Percentiles rank a stretch among this genome's conserved stretches.
Evolutionary conservation across 2,329 filamentous ascomycete species (phyloP).

Genomic region (Ophiobolus disseminans): DNA sequence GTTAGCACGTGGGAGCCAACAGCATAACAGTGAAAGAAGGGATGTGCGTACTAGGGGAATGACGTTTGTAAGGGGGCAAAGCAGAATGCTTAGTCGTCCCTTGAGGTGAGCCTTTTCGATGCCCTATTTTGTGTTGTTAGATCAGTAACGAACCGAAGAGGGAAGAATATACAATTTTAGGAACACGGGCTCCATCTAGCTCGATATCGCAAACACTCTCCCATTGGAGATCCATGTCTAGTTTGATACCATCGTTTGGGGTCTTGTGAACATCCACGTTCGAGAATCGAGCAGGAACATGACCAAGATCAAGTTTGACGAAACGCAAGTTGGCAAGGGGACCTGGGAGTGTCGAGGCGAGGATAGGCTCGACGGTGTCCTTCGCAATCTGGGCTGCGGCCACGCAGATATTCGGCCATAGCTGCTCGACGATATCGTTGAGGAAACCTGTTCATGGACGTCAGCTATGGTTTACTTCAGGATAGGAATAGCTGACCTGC

Average conservation of each 20-base stretch:
- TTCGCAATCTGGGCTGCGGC: constrained; percentile 55
- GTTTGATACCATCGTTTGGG: constrained; percentile 54
- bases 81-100: constrained; percentile 54
- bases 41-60: constrained; percentile 53
- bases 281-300: constrained; percentile 51
- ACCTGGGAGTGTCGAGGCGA: constrained; percentile 55
- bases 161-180: constrained; percentile 48
- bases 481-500: constrained; percentile 36
- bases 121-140: constrained; percentile 41
- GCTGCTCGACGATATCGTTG: constrained; percentile 57
- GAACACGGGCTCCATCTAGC: constrained; percentile 54
- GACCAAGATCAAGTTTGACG: constrained; percentile 56
- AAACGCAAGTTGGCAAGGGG: constrained; percentile 55
- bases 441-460: constrained; percentile 52
- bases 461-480: background rate
- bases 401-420: constrained; percentile 60
- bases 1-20: constrained; percentile 16
- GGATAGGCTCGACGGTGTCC: constrained; percentile 58
- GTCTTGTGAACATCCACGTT: constrained; percentile 57
- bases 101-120: constrained; percentile 55
- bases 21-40: background rate
- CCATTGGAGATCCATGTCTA: constrained; percentile 58
- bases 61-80: constrained; percentile 55
- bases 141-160: background rate
- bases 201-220: constrained; percentile 57